Evolutionary conservation across 2,329 filamentous ascomycete genomes (phyloP).

Genomic region (Aspergillus phoenicis): DNA sequence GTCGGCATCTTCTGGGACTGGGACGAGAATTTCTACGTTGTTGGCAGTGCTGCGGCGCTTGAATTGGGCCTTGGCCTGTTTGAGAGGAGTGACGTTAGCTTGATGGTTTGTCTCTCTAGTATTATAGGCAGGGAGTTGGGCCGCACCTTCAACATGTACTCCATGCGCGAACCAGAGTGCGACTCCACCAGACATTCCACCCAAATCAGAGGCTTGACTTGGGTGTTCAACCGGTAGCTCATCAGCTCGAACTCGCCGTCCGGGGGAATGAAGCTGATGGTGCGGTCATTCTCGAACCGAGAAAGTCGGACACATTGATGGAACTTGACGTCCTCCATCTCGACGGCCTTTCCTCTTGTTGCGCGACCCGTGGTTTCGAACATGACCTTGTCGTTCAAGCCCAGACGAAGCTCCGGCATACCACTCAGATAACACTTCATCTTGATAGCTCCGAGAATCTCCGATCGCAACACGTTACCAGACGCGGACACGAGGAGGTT

Average conservation of each 20-base stretch:
- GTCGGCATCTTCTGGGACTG: slow-evolving; percentile 95
- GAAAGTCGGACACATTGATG: slow-evolving; percentile 96
- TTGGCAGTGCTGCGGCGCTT: slow-evolving; percentile 97
- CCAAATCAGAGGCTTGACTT: slow-evolving; percentile 98
- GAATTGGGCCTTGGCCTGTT: slow-evolving; percentile 85
- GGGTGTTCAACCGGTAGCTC: slow-evolving; percentile 97
- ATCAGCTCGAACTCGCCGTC: slow-evolving; percentile 99
- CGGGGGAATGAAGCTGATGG: slow-evolving; percentile 97
- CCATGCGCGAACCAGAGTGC: slow-evolving; percentile 91
- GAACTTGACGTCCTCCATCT: slow-evolving; percentile 99
- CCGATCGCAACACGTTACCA: slow-evolving; percentile 91
- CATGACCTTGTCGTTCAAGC: slow-evolving; percentile 99
- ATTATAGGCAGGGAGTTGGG: background rate
- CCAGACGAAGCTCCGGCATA: slow-evolving; percentile 93
- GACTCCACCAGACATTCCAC: slow-evolving; percentile 97
- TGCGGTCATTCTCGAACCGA: slow-evolving; percentile 96
- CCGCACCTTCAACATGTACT: slow-evolving; percentile 91
- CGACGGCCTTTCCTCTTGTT: slow-evolving; percentile 92
- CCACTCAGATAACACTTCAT: slow-evolving; percentile 99
- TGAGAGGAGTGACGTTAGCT: slow-evolving; percentile 7
- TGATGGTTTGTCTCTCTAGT: background rate
- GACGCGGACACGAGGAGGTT: slow-evolving; percentile 93
- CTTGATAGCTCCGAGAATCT: slow-evolving; percentile 96
- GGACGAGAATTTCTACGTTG: slow-evolving; percentile 97
- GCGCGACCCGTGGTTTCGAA: slow-evolving; percentile 96